Base-by-base conservation (phyloP, 2,329 filamentous ascomycete species). In the Colletotrichum chlorophyti region DNA sequence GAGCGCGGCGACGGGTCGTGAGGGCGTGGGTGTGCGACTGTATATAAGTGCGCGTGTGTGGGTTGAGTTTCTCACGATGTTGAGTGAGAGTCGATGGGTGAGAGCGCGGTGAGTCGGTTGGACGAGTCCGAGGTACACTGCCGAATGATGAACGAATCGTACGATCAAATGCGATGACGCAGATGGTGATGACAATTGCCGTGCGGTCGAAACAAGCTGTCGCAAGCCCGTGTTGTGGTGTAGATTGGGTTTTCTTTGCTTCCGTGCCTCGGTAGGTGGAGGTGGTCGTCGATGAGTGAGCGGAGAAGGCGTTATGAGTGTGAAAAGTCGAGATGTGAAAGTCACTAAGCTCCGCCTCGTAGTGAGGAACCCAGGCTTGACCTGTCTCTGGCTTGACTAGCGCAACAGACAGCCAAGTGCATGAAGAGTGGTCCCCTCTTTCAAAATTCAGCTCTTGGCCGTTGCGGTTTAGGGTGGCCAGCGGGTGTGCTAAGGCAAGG, bases 301-400 rank as follows among this genome's bases (percentile, higher is more conserved):
- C 17, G 27, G 31, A 38, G 38, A 27, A 21, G 4, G 31, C 23
- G 42, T 59, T 8, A 38, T 54, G 55, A 48, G 55, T 48, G 42
- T 38, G 49, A 49, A 55, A 49, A 45, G 51, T 34, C 50, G 43
- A 59, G 55, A 49, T 49, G 50, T 26, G 40, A 46, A 47, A 53
- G 55, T 55, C 43, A 49, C 55, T n/a, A 43, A 43, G 55, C 43
- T 40, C n/a, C 9, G 35, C 24, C 26, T 35, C 26, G 11, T 40
- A 29, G 10, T n/a, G 10, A 48, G 45, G 31, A 38, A n/a, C n/a
- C n/a, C 24, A 23, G 45, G 51, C 43, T 55, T 54, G 55, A 54
- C 55, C 55, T 55, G 55, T 55, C 50, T 59, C 49, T 54, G 55
- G 48, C 55, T 59, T 55, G 55, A 59, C 50, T 59, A 59, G 55